Evolutionary conservation across 768 basidiomycete genomes (phyloP), one percentile per base, ranked within the genome.

Genomic region (Mycena rebaudengoi): DNA sequence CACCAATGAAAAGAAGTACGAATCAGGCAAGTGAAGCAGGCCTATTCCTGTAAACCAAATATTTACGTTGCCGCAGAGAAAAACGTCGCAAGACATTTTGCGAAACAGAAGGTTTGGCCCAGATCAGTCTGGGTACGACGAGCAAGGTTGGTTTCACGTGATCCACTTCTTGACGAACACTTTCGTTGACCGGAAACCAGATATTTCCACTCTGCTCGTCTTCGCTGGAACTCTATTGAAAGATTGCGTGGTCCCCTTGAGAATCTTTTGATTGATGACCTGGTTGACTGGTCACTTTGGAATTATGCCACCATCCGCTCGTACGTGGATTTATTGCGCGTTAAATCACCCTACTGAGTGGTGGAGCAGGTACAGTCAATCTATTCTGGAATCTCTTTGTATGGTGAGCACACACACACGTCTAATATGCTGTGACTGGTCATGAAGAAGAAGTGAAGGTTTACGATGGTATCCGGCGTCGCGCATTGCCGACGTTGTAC

Each of bases 271-370:
- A 86, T 93, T 48, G 90, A 91, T 67, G 91, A 93, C 71, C 75
- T 91, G 1, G 80, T 86, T 1, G 85, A 91, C 62, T 93, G 91
- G 91, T 88, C 86, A 1, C 79, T 93, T 75, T 93, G 91, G 90
- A 83, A 90, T 66, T 93, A 91, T 75, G 85, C 90, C 7, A 77
- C 79, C 21, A 78, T 86, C 49, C 74, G 85, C 64, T 79, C 82
- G 85, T 86, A 65, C 53, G 79, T 73, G 20, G 21, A 40, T 23
- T 16, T 41, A 20, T 25, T 23, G n/a, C 29, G 46, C 23, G 72
- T 74, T 72, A 76, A 67, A 45, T 75, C 33, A 13, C 45, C 67
- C 40, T 29, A 21, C 26, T 49, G 10, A 39, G 10, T 18, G 12
- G 18, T 28, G 28, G 26, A 52, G 14, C 59, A 85, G 84, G 57